phyloP scores from a whole-genome alignment of 2,329 filamentous ascomycete species.

The Neurospora sp. region DNA sequence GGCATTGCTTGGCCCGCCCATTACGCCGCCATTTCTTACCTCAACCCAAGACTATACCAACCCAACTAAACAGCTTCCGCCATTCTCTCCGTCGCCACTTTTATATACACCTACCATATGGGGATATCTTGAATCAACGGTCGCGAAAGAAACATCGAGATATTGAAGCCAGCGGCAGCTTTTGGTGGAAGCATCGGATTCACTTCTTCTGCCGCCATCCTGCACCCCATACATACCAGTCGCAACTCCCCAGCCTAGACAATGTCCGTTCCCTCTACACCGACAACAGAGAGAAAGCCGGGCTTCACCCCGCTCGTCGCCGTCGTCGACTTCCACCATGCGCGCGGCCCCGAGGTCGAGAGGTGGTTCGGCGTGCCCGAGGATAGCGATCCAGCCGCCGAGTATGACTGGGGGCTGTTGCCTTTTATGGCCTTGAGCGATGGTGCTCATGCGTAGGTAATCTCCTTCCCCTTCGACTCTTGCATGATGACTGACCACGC shows the following conservation, averaged over 20 bases:
- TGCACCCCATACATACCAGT: not conserved
- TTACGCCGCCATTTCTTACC: not conserved
- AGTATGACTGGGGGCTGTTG: constrained; percentile 83
- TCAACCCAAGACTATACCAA: not conserved
- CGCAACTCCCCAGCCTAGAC: not conserved
- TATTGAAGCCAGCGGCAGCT: not conserved
- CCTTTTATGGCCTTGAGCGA: constrained; percentile 94
- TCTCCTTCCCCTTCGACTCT: not conserved
- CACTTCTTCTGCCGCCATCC: not conserved
- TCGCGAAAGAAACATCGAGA: not conserved
- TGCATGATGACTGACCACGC: not conserved
- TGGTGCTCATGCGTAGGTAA: constrained; percentile 77
- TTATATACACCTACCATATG: not conserved
- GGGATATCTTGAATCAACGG: not conserved
- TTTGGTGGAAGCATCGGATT: not conserved
- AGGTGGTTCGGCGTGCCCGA: constrained; percentile 73
- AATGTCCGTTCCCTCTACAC: not conserved
- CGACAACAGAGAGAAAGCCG: not conserved
- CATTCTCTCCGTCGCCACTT: not conserved
- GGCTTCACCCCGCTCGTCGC: constrained; percentile 60
- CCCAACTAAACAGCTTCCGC: not conserved
- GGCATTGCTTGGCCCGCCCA: not conserved
- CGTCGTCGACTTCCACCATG: constrained; percentile 79
- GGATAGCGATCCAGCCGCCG: constrained; percentile 64
- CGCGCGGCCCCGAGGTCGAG: constrained; percentile 84